Evolutionary conservation across 225 moss, liverwort and hornwort species (phyloP), one percentile per base, ranked within the genome.

Genomic region (Bryum argenteum): DNA sequence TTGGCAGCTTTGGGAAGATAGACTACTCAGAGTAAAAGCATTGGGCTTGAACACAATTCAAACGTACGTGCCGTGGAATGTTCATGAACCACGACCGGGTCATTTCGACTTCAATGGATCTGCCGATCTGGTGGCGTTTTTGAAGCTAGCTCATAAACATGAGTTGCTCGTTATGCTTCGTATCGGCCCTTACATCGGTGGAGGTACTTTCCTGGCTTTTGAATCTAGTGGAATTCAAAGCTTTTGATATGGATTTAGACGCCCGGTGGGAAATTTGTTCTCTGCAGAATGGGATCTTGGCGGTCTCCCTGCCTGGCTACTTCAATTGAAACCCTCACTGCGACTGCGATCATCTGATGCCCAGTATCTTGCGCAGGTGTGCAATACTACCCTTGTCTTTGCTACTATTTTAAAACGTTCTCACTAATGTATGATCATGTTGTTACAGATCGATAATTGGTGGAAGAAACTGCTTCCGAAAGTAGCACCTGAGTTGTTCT

Each of bases 211-310:
- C 54, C 26, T 59, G 17, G 3, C 9, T 66, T 48, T 12, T 58
- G 4, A 16, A 16, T 33, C 59, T 9, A 4, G 21, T 7, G 44
- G 3, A n/a, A n/a, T 12, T 64, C n/a, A 48, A 18, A 8, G 16
- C 61, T 55, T 58, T 19, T 5, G 1, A 16, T 63, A 47, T 20
- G n/a, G 28, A 66, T 80, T 9, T 37, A 48, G 51, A 66, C 33
- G 38, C n/a, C n/a, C n/a, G n/a, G n/a, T n/a, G n/a, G n/a, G n/a
- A n/a, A n/a, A n/a, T n/a, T n/a, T n/a, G n/a, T n/a, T n/a, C n/a
- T n/a, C n/a, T 71, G 70, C 84, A 95, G 95, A 90, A 43, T 95
- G 95, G 95, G 95, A 95, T 52, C 62, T 95, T 11, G 95, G 95
- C 54, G 95, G 95, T 0, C 86, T 95, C 71, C 95, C 95, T 67